A percentile compares a stretch with the other conserved stretches of the same genome.
phyloP scores from a whole-genome alignment of 2,329 filamentous ascomycete genomes.

The Aspergillus bombycis region DNA sequence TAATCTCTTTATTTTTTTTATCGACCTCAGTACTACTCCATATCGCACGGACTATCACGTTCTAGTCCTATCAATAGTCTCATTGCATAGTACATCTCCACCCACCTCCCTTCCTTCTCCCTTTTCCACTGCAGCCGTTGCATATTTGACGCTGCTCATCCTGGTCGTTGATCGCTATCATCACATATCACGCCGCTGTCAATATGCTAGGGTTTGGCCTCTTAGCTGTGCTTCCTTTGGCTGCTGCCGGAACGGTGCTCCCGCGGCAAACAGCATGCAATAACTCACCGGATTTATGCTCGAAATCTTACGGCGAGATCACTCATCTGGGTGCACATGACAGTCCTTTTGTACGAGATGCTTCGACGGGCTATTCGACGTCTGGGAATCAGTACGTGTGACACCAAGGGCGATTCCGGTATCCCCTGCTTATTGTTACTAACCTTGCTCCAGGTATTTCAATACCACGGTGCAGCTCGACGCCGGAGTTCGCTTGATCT shows the following conservation, averaged over 20 bases:
- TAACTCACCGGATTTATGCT: constrained; percentile 76
- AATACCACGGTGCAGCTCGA: constrained; percentile 72
- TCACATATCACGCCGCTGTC: not conserved
- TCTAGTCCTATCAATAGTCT: not conserved
- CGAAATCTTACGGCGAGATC: constrained; percentile 71
- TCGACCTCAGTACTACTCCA: not conserved
- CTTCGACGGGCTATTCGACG: constrained; percentile 62
- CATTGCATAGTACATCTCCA: not conserved
- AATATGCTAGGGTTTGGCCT: constrained; percentile 35
- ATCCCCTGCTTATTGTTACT: not conserved
- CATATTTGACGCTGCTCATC: not conserved
- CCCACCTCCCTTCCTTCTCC: not conserved
- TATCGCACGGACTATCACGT: not conserved
- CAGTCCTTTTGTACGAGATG: constrained; percentile 70
- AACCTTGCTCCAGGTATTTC: constrained; percentile 47
- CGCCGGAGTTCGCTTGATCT: constrained; percentile 71
- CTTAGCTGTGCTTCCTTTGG: constrained; percentile 34
- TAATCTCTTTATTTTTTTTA: not conserved
- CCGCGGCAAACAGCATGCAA: constrained; percentile 66
- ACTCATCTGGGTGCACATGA: constrained; percentile 79
- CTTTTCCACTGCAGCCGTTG: not conserved
- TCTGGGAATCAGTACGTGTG: constrained; percentile 70
- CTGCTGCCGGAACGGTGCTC: constrained; percentile 30
- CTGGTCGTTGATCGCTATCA: not conserved
- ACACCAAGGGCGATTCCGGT: not conserved